Conservation (phyloP, 208 protist species). For the Trypanosoma conorhini region DNA sequence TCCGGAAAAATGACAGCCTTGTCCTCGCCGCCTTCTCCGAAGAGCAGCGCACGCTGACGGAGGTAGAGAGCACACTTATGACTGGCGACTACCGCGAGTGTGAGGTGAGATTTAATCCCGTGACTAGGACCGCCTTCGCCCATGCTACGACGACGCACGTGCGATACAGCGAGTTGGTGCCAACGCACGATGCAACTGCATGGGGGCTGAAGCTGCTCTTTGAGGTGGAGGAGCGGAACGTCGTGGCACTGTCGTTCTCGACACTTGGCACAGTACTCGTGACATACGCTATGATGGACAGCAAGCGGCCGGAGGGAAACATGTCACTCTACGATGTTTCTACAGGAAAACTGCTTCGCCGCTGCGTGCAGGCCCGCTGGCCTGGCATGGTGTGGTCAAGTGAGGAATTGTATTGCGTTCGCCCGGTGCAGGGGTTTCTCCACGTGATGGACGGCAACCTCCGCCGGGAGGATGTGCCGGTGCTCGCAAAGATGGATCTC, state of each 20-base stretch:
- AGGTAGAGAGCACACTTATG: conserved; percentile 42
- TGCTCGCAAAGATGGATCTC: conserved; percentile 73
- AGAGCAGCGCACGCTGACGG: conserved; percentile 42
- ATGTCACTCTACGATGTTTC: conserved; percentile 61
- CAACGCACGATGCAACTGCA: conserved; percentile 11
- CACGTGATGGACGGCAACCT: conserved; percentile 67
- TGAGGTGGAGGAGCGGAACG: conserved; percentile 59
- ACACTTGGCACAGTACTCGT: conserved; percentile 68
- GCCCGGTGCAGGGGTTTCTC: conserved; percentile 70
- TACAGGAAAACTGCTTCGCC: conserved; percentile 52
- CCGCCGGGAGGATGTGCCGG: conserved; percentile 13
- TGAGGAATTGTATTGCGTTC: conserved; percentile 63
- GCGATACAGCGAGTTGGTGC: conserved; percentile 59
- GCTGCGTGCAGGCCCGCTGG: conserved; percentile 80
- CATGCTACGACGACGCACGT: conserved; percentile 78
- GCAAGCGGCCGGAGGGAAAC: conserved; percentile 78
- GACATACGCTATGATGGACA: conserved; percentile 80
- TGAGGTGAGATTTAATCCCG: conserved; percentile 74
- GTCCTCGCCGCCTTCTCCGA: conserved; percentile 73
- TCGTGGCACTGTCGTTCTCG: conserved; percentile 70
- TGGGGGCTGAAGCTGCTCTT: conserved; percentile 51
- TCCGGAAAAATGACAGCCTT: conserved; percentile 75
- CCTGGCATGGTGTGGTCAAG: conserved; percentile 76
- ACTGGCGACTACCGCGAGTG: conserved; percentile 83
- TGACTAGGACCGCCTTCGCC: conserved; percentile 50